phyloP scores from a whole-genome alignment of 1,284 basidiomycete species.

The Cryptococcus sp. region DNA sequence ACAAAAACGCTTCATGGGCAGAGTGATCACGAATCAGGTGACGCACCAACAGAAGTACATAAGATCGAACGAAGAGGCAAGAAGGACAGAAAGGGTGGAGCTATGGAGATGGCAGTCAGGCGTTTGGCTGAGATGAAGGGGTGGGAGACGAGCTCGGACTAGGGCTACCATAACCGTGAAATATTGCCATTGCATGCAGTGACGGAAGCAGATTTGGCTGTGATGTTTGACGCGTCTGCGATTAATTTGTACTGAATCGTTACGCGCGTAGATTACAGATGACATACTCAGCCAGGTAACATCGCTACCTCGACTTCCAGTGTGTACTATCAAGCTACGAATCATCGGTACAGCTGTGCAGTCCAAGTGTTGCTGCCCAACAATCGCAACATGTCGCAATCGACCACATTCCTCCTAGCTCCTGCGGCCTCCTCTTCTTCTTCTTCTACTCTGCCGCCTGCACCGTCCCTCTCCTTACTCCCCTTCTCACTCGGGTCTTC shows the following conservation, averaged over 20 bases:
- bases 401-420: slow-evolving; percentile 16
- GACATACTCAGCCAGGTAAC: no score
- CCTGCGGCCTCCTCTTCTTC: slow-evolving; percentile 8
- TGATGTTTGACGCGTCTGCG: no score
- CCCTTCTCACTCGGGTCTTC: slow-evolving; percentile 43
- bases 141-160: slow-evolving; percentile 1
- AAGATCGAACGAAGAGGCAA: background rate
- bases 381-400: slow-evolving; percentile 14
- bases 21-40: slow-evolving; percentile 2
- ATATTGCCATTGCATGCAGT: no score
- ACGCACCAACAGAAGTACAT: slow-evolving; percentile 2
- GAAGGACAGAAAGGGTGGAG: slow-evolving; percentile 18
- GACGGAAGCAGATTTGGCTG: no score
- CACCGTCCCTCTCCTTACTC: slow-evolving; percentile 38
- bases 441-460: slow-evolving; percentile 16
- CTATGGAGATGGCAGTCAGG: slow-evolving; percentile 35
- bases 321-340: no score
- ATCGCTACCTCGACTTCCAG: no score
- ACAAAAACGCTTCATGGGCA: background rate
- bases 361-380: no score
- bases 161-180: background rate
- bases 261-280: no score
- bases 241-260: no score
- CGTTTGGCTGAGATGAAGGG: slow-evolving; percentile 19
- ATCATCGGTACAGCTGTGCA: no score